Evolutionary conservation across 2,329 filamentous ascomycete species (phyloP), one percentile per base, ranked within the genome.

Genomic region (Phyllosticta citrichinensis): DNA sequence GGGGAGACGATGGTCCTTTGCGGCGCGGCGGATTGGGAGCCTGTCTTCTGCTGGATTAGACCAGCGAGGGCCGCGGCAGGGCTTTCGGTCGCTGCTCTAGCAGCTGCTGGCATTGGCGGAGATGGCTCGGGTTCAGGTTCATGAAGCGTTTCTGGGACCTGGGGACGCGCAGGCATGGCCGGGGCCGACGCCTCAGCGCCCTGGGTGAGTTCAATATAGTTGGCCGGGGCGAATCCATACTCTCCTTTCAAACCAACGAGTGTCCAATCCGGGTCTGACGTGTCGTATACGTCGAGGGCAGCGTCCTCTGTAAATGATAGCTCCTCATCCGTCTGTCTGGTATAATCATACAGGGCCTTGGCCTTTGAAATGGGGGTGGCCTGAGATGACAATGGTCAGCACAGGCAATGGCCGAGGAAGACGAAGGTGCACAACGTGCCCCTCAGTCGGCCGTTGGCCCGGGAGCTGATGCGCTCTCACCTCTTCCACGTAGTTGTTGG

Each of bases 291-390:
- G 63, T 88, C 80, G 56, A 99, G 81, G 53, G 84, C 76, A 51
- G 88, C 86, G 71, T 96, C 92, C 77, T 99, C 94, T 56, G 89
- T 83, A 72, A 99, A 97, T 24, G 93, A 97, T 10, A 99, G 81
- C 76, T 99, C 94, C 75, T 99, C 94, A 71, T 99, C 94, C 24
- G 94, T 99, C 77, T 99, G 94, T 68, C 93, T 85, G 57, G 89
- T 89, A 74, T 99, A 99, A 74, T 99, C 94, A 79, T 93, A 99
- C n/a, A 97, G 83, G n/a, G 94, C 90, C 73, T 88, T 91, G 56
- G 93, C 94, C 66, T 87, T 81, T 64, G 84, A 79, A 64, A 83
- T 75, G 24, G 88, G 83, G 68, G 81, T 77, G 62, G 87, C 87
- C 86, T 90, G 66, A 59, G n/a, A 63, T 62, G 30, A 47, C 52